These are phyloP conservation scores for Amanita inopinata DNA, from an alignment of 768 basidiomycete genomes.

Conservation along the genomic window DNA sequence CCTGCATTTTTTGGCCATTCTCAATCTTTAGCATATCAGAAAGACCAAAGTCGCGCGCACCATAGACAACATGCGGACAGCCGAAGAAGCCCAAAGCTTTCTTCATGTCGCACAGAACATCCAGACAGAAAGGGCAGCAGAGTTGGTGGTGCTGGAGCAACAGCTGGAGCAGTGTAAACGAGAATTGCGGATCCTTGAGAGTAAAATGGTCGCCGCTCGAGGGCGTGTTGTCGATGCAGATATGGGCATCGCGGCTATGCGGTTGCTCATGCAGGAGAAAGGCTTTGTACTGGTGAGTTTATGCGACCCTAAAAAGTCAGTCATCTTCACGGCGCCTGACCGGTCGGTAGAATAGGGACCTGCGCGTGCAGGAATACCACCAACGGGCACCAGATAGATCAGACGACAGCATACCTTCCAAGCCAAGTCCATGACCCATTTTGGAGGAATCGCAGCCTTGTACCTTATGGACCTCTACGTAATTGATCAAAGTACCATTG, in stretches of 20 bases:
- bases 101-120: conserved; percentile 4
- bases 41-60: conserved; percentile 3
- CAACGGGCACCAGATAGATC: no score
- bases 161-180: conserved; percentile 5
- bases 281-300: conserved; percentile 1
- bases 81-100: conserved; percentile 1
- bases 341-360: not conserved
- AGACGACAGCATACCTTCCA: no score
- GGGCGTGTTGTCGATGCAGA: conserved; percentile 6
- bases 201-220: not conserved
- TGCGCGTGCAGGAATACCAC: conserved; percentile 22
- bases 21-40: not conserved
- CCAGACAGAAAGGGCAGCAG: conserved; percentile 5
- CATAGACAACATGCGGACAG: conserved; percentile 3
- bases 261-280: conserved; percentile 4
- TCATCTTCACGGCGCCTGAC: no score
- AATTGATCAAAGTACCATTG: no score
- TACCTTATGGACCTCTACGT: no score
- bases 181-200: conserved; percentile 5
- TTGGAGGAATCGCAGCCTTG: no score
- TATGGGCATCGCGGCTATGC: conserved; percentile 4
- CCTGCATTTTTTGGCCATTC: not conserved
- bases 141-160: conserved; percentile 4
- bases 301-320: no score
- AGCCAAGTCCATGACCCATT: no score